Evolutionary conservation across 1,139 yeast genomes (phyloP).

Genomic region (Hemisphaericaspora xylanilytica): DNA sequence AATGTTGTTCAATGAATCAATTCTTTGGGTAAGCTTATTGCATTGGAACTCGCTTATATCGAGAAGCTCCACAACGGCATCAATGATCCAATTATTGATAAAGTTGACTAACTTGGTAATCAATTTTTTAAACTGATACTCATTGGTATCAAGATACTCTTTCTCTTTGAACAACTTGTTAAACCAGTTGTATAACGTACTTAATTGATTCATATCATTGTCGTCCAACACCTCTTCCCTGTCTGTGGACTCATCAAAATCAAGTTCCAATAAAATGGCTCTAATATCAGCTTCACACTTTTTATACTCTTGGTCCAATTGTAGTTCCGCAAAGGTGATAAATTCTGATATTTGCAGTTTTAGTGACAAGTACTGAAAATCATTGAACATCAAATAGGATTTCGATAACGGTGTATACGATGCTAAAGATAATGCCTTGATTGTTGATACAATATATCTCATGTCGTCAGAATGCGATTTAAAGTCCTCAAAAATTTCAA

Average conservation of each 20-base stretch:
- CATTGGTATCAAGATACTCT: slow-evolving; percentile 28
- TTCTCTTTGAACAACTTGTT: slow-evolving; percentile 21
- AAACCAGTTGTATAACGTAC: slow-evolving; percentile 26
- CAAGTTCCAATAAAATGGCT: slow-evolving; percentile 14
- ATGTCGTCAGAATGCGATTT: slow-evolving; percentile 13
- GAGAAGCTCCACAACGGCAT: slow-evolving; percentile 24
- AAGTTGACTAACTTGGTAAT: slow-evolving; percentile 29
- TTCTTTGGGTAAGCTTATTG: slow-evolving; percentile 27
- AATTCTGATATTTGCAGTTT: slow-evolving; percentile 17
- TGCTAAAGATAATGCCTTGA: slow-evolving; percentile 31
- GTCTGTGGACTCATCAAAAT: slow-evolving; percentile 8
- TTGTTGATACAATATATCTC: slow-evolving; percentile 20
- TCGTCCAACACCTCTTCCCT: slow-evolving; percentile 22
- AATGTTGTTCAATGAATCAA: slow-evolving; percentile 20
- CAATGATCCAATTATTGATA: slow-evolving; percentile 29
- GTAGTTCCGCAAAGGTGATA: slow-evolving; percentile 17
- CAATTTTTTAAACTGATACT: slow-evolving; percentile 26
- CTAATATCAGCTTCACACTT: slow-evolving; percentile 23
- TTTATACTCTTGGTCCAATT: slow-evolving; percentile 23
- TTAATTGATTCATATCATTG: slow-evolving; percentile 21
- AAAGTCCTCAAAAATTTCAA: slow-evolving; percentile 23
- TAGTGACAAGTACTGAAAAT: slow-evolving; percentile 26
- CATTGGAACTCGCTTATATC: slow-evolving; percentile 43
- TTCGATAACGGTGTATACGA: slow-evolving; percentile 32
- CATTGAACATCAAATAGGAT: slow-evolving; percentile 39